phyloP scores from a whole-genome alignment of 2,329 filamentous ascomycete species.

The Pseudogymnoascus sp. region DNA sequence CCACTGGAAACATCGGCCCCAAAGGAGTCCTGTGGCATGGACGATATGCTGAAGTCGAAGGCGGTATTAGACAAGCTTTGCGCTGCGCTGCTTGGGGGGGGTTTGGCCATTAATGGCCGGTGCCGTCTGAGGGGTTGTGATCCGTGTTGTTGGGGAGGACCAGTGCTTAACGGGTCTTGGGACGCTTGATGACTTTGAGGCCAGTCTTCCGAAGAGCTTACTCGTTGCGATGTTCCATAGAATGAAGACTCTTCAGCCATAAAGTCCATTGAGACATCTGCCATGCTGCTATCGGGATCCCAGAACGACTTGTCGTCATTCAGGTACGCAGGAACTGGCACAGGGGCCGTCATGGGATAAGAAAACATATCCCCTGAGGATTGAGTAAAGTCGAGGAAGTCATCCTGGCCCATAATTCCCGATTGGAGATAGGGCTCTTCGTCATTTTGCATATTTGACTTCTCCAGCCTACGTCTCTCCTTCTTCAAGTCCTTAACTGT shows the following conservation, averaged over 20 bases:
- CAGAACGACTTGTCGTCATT: conserved; percentile 44
- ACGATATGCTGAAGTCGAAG: conserved; percentile 33
- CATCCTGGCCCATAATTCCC: conserved; percentile 1
- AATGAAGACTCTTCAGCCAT: conserved; percentile 31
- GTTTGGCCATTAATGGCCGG: conserved; percentile 5
- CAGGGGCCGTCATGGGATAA: conserved; percentile 53
- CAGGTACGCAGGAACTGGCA: conserved; percentile 39
- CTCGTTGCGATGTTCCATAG: conserved; percentile 33
- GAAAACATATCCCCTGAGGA: conserved; percentile 51
- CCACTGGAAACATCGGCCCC: conserved; percentile 38
- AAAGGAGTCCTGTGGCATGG: conserved; percentile 44
- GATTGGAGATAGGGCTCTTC: conserved; percentile 4
- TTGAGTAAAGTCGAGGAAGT: conserved; percentile 18
- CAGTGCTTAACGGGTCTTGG: conserved; percentile 35
- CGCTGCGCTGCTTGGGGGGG: conserved; percentile 9
- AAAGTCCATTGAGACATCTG: conserved; percentile 55
- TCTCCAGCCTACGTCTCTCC: background rate
- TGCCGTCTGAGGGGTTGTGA: background rate
- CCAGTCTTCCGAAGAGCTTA: conserved; percentile 51
- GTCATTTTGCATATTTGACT: conserved; percentile 24
- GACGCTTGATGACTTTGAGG: conserved; percentile 48
- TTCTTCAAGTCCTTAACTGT: conserved; percentile 48
- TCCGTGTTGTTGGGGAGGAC: conserved; percentile 4
- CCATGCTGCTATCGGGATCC: conserved; percentile 46
- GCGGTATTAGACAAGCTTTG: conserved; percentile 37